A percentile compares a stretch with the other conserved stretches of the same genome.
Evolutionary conservation across 2,329 filamentous ascomycete genomes (phyloP).

Genomic region (Fusarium sp.): DNA sequence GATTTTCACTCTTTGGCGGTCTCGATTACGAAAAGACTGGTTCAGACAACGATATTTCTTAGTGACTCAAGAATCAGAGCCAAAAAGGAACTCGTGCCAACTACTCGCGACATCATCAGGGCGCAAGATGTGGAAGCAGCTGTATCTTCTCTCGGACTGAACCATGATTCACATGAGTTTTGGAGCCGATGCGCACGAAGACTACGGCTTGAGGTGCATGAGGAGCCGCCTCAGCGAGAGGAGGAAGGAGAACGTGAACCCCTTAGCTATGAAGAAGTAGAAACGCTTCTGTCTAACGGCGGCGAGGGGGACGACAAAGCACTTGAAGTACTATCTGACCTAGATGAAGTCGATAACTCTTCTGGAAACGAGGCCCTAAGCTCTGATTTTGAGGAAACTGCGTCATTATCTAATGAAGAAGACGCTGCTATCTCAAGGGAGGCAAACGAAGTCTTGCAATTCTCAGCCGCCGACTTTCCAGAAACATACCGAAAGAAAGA

Average conservation of each 20-base stretch:
- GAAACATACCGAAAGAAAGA: conserved; percentile 53
- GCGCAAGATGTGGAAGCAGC: conserved; percentile 64
- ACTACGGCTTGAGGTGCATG: conserved; percentile 61
- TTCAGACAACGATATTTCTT: conserved; percentile 77
- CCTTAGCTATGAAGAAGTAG: conserved; percentile 38
- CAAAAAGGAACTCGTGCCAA: conserved; percentile 51
- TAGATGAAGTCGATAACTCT: neutral
- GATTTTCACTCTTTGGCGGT: conserved; percentile 79
- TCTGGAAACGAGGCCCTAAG: conserved; percentile 26
- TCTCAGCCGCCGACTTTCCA: conserved; percentile 57
- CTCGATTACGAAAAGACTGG: conserved; percentile 76
- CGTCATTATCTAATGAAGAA: conserved; percentile 44
- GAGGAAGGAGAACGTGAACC: conserved; percentile 41
- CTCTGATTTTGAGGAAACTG: conserved; percentile 32
- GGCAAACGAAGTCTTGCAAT: conserved; percentile 57
- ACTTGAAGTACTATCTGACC: neutral
- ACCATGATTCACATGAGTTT: conserved; percentile 53
- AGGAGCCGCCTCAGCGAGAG: conserved; percentile 48
- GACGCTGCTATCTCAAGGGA: conserved; percentile 52
- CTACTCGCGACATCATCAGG: conserved; percentile 53
- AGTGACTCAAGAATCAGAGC: conserved; percentile 76
- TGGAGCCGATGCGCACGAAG: conserved; percentile 64
- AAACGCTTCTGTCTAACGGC: conserved; percentile 16
- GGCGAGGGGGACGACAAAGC: conserved; percentile 23
- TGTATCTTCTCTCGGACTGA: conserved; percentile 60